Evolutionary conservation across 2,329 filamentous ascomycete species (phyloP).

Genomic region (Aplosporella prunicola): DNA sequence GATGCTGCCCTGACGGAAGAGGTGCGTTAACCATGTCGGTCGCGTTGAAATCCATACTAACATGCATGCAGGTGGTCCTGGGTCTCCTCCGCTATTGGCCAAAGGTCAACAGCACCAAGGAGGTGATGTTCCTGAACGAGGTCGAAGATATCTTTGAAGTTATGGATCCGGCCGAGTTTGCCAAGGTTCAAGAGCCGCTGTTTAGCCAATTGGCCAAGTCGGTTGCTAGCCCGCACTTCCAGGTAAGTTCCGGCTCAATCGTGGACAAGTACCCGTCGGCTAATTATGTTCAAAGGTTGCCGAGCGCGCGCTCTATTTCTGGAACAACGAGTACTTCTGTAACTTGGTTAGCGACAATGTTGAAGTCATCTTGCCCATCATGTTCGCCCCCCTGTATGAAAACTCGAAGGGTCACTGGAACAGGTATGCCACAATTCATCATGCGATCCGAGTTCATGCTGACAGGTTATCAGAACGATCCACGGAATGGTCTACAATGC

Average conservation of each 20-base stretch:
- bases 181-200: conserved; percentile 93
- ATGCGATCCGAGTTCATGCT: conserved; percentile 21
- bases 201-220: conserved; percentile 98
- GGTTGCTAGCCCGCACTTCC: conserved; percentile 95
- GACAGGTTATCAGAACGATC: conserved; percentile 63
- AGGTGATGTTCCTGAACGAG: conserved; percentile 99
- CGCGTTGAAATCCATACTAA: conserved; percentile 13
- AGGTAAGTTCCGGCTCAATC: conserved; percentile 40
- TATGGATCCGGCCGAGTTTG: conserved; percentile 97
- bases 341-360: conserved; percentile 98
- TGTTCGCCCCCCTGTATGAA: conserved; percentile 97
- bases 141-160: conserved; percentile 99
- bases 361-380: conserved; percentile 94
- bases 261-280: conserved; percentile 10
- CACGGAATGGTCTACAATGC: conserved; percentile 99
- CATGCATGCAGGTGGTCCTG: conserved; percentile 63
- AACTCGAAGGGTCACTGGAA: conserved; percentile 99
- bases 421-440: conserved; percentile 67
- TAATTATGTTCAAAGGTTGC: conserved; percentile 52
- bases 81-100: conserved; percentile 95
- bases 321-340: conserved; percentile 99
- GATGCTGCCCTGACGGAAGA: conserved; percentile 96
- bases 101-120: conserved; percentile 98
- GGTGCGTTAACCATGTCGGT: conserved; percentile 41
- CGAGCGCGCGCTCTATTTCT: conserved; percentile 95